Percentiles rank a stretch among this genome's conserved stretches.
Evolutionary conservation across 225 moss, liverwort and hornwort genomes (phyloP).

Genomic region (Thuidium tamariscinum): DNA sequence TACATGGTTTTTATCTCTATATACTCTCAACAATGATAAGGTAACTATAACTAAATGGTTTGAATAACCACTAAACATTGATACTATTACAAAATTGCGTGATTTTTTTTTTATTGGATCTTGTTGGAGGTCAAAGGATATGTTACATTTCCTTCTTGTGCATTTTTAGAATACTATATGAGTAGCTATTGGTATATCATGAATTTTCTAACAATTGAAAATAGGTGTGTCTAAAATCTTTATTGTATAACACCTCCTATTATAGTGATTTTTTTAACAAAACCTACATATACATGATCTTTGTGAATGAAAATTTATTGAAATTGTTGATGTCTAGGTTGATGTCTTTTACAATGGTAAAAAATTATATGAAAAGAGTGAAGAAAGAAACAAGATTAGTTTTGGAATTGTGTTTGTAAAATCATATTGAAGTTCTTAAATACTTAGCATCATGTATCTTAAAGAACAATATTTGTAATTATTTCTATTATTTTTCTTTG

Average conservation of each 20-base stretch:
- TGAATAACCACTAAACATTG: neutral
- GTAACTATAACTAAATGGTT: neutral
- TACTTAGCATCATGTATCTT: neutral
- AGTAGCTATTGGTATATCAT: too few relatives aligned
- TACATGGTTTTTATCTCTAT: neutral
- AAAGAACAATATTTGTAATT: neutral
- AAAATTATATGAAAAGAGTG: neutral
- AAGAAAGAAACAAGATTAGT: neutral
- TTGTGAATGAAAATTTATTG: neutral
- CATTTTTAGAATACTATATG: neutral
- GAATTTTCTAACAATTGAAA: neutral
- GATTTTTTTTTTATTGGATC: neutral
- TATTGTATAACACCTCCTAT: too few relatives aligned
- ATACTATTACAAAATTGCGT: neutral
- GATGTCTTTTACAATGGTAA: neutral
- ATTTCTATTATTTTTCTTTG: neutral
- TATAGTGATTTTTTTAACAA: neutral
- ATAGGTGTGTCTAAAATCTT: neutral
- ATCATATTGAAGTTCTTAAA: neutral
- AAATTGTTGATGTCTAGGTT: neutral
- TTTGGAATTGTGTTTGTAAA: accelerated
- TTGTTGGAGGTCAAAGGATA: neutral
- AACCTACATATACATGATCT: neutral
- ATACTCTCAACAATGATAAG: neutral
- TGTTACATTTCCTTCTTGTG: neutral